phyloP scores from a whole-genome alignment of 1,284 basidiomycete species.

The Rhodotorula mucilaginosa region DNA sequence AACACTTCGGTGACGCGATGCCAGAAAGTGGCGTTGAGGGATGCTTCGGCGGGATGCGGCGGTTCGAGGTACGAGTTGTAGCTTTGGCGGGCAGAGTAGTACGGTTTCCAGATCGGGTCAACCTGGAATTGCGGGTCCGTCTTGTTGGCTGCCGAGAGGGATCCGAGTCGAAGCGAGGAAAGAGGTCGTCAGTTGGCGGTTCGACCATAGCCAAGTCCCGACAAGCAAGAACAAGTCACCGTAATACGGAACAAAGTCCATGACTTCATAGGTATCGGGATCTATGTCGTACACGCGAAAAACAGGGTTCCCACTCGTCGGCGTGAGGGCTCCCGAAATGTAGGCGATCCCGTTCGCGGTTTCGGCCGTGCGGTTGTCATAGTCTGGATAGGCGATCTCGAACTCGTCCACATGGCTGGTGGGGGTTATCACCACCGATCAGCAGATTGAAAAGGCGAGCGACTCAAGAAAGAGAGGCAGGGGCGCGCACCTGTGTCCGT shows the following conservation, averaged over 20 bases:
- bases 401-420: slow-evolving; percentile 55
- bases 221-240: background rate
- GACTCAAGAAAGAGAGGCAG: background rate
- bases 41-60: slow-evolving; percentile 22
- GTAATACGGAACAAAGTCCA: slow-evolving; percentile 54
- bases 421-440: background rate
- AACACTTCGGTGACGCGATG: slow-evolving; percentile 61
- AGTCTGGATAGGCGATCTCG: slow-evolving; percentile 60
- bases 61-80: slow-evolving; percentile 45
- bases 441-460: background rate
- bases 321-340: slow-evolving; percentile 60
- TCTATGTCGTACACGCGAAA: slow-evolving; percentile 60
- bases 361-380: slow-evolving; percentile 52
- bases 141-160: slow-evolving; percentile 41
- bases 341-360: slow-evolving; percentile 57
- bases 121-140: slow-evolving; percentile 34
- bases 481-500: slow-evolving; percentile 53
- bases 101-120: slow-evolving; percentile 57
- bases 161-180: background rate
- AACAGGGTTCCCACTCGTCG: slow-evolving; percentile 58
- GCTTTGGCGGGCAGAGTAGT: slow-evolving; percentile 59
- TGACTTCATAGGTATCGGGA: slow-evolving; percentile 58
- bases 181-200: background rate
- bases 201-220: too few relatives aligned
- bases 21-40: slow-evolving; percentile 59